phyloP scores from a whole-genome alignment of 352 stramenopile genomes.

The Phytopythium aichiense region DNA sequence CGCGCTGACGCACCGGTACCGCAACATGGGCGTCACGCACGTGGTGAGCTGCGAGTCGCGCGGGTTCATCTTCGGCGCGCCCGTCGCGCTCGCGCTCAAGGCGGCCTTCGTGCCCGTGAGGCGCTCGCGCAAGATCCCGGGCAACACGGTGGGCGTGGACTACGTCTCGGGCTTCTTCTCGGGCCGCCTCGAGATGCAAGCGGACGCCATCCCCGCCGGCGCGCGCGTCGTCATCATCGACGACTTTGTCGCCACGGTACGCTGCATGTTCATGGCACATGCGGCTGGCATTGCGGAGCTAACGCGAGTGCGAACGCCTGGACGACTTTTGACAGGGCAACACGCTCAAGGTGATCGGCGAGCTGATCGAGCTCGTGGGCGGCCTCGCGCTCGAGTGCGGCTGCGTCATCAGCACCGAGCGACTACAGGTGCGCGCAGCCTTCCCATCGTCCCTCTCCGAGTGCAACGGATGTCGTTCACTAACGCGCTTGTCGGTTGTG shows the following conservation, averaged over 20 bases:
- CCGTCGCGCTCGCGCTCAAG: constrained; percentile 61
- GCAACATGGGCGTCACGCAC: constrained; percentile 56
- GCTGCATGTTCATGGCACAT: not conserved
- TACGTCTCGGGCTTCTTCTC: constrained; percentile 76
- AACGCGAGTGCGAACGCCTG: not conserved
- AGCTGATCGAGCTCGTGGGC: constrained; percentile 68
- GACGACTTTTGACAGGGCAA: constrained; percentile 41
- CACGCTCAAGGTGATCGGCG: constrained; percentile 74
- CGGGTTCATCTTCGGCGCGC: constrained; percentile 80
- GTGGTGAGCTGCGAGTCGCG: constrained; percentile 77
- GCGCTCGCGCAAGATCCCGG: constrained; percentile 50
- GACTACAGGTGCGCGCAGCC: constrained; percentile 29
- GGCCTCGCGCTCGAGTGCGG: constrained; percentile 74
- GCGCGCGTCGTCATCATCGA: constrained; percentile 76
- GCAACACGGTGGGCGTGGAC: constrained; percentile 74
- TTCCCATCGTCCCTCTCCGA: too few relatives aligned
- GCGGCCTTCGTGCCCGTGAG: constrained; percentile 72
- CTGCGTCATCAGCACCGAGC: constrained; percentile 68
- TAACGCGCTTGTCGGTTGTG: not conserved
- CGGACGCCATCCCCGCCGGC: constrained; percentile 68
- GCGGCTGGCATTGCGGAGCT: constrained; percentile 4
- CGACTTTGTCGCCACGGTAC: constrained; percentile 73
- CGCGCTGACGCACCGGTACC: constrained; percentile 60
- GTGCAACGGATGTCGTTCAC: not conserved
- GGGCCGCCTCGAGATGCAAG: constrained; percentile 75